Evolutionary conservation across 768 basidiomycete genomes (phyloP).

Genomic region (Tylopilus rubrobrunneus): DNA sequence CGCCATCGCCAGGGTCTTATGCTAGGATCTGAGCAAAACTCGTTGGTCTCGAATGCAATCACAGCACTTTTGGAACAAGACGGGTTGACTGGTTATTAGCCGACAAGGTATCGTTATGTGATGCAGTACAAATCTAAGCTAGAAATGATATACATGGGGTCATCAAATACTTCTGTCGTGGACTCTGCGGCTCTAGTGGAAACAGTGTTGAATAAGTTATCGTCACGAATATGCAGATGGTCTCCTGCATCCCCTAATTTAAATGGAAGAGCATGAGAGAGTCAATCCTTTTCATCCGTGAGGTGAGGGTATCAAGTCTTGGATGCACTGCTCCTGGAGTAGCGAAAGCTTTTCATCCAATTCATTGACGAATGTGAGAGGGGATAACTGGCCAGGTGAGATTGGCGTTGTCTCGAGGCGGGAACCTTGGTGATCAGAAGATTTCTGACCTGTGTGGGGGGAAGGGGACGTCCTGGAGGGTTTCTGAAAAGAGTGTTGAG

Average conservation of each 20-base stretch:
- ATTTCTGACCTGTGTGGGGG: background rate
- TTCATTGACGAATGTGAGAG: conserved; percentile 16
- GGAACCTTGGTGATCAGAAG: background rate
- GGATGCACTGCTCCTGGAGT: conserved; percentile 12
- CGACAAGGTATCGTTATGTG: background rate
- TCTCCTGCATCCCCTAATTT: background rate
- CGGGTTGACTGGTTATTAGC: conserved; percentile 22
- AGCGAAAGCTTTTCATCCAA: conserved; percentile 20
- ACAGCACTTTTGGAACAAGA: conserved; percentile 37
- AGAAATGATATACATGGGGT: conserved; percentile 4
- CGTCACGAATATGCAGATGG: background rate
- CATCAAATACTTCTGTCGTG: background rate
- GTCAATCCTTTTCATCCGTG: background rate
- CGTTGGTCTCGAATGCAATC: conserved; percentile 50
- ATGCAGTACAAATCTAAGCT: conserved; percentile 17
- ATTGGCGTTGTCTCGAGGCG: background rate
- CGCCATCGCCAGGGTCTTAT: conserved; percentile 33
- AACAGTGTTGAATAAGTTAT: conserved; percentile 12
- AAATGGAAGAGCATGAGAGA: background rate
- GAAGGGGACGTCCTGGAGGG: background rate
- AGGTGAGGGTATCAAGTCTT: conserved; percentile 1
- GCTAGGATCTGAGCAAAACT: conserved; percentile 43
- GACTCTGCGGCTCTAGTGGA: background rate
- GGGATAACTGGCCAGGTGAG: conserved; percentile 9
- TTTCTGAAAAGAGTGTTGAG: conserved; percentile 1